Evolutionary conservation across 2,329 filamentous ascomycete species (phyloP).

Genomic region (Exophiala mesophila): DNA sequence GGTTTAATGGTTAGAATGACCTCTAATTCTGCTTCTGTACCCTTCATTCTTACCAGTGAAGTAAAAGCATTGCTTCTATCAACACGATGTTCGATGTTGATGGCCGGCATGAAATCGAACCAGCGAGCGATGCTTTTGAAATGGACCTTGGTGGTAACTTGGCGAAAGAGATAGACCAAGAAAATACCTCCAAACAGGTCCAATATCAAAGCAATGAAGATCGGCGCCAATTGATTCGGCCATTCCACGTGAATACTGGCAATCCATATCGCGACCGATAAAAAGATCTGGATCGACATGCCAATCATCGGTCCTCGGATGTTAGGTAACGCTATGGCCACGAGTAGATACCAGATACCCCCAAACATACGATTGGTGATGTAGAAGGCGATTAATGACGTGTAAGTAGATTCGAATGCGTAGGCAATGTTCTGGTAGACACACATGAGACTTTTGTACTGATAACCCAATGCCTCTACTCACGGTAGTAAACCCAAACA

Average conservation of each 20-base stretch:
- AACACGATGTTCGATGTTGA: conserved; percentile 63
- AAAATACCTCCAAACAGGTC: conserved; percentile 48
- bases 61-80: conserved; percentile 62
- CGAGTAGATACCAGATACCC: conserved; percentile 39
- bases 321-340: conserved; percentile 52
- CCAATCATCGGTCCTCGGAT: conserved; percentile 53
- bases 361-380: conserved; percentile 54
- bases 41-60: conserved; percentile 40
- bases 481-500: conserved; percentile 60
- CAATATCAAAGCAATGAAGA: conserved; percentile 52
- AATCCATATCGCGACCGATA: conserved; percentile 56
- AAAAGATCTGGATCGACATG: conserved; percentile 40
- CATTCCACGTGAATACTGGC: conserved; percentile 53
- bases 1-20: not conserved
- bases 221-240: conserved; percentile 51
- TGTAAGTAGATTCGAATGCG: conserved; percentile 54
- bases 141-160: conserved; percentile 1
- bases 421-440: conserved; percentile 13
- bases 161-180: conserved; percentile 37
- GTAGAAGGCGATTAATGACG: conserved; percentile 57
- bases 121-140: conserved; percentile 11
- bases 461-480: no score
- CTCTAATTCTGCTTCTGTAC: not conserved
- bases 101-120: conserved; percentile 58
- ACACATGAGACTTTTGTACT: conserved; percentile 35